Conservation (phyloP, 2,329 filamentous ascomycete species). For the Dactylella cylindrospora region DNA sequence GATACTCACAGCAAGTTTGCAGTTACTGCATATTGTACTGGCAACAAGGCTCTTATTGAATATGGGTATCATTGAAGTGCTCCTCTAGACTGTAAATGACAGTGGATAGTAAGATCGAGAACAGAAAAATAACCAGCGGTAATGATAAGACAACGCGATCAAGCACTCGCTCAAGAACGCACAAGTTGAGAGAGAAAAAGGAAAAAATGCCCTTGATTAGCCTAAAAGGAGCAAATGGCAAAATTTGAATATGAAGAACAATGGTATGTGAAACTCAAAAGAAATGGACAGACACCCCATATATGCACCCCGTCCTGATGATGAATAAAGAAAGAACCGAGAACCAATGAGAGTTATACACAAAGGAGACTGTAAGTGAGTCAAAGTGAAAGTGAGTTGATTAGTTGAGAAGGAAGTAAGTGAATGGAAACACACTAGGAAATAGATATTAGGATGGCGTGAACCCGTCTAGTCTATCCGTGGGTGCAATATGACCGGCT, state of each 20-base stretch:
- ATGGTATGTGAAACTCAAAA: slow-evolving; percentile 16
- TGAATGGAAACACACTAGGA: slow-evolving; percentile 14
- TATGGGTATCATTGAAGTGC: slow-evolving; percentile 45
- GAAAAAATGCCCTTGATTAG: slow-evolving; percentile 15
- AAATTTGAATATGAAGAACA: slow-evolving; percentile 8
- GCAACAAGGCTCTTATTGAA: slow-evolving; percentile 6
- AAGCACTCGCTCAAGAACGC: slow-evolving; percentile 38
- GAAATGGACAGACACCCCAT: slow-evolving; percentile 27
- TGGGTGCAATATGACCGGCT: slow-evolving; percentile 12
- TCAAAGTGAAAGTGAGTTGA: slow-evolving; percentile 7
- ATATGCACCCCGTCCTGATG: slow-evolving; percentile 31
- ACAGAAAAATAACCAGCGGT: neutral
- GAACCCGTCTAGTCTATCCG: slow-evolving; percentile 41
- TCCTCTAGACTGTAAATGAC: slow-evolving; percentile 39
- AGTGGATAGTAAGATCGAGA: slow-evolving; percentile 23
- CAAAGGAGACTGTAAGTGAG: slow-evolving; percentile 7
- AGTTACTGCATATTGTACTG: too few species aligned
- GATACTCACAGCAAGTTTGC: too few species aligned
- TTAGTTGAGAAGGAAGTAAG: slow-evolving; percentile 10
- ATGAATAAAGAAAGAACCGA: slow-evolving; percentile 9
- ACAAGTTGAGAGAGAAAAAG: slow-evolving; percentile 24
- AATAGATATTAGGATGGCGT: slow-evolving; percentile 31
- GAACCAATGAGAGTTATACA: slow-evolving; percentile 9
- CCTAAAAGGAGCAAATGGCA: slow-evolving; percentile 3
- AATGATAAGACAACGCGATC: slow-evolving; percentile 27